Percentiles rank a stretch among this genome's conserved stretches.
These are phyloP conservation scores for Exophiala sideris DNA, from an alignment of 2,329 filamentous ascomycete genomes.

Conservation along the genomic window DNA sequence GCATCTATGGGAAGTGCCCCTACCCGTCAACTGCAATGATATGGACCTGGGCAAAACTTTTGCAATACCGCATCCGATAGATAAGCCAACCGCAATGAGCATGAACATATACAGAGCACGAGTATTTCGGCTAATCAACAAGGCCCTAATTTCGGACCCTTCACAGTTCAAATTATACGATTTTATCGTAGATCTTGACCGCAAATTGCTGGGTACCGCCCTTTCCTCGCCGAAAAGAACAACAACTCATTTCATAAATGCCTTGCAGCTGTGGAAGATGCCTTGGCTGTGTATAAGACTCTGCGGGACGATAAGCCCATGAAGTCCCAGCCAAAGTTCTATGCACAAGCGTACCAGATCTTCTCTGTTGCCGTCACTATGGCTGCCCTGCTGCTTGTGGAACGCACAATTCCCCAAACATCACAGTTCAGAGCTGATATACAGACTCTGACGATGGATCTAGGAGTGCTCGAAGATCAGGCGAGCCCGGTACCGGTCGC, in stretches of 20 bases:
- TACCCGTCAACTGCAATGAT: constrained; percentile 30
- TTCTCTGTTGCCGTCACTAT: constrained; percentile 31
- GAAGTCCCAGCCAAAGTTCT: constrained; percentile 23
- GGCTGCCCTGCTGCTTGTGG: constrained; percentile 30
- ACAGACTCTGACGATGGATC: constrained; percentile 30
- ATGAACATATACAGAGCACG: constrained; percentile 26
- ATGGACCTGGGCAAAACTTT: constrained; percentile 26
- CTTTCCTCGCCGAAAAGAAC: constrained; percentile 21
- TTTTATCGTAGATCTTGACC: constrained; percentile 26
- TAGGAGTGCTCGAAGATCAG: constrained; percentile 23
- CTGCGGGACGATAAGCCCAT: constrained; percentile 25
- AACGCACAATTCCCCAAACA: constrained; percentile 27
- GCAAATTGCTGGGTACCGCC: constrained; percentile 27
- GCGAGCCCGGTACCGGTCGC: constrained; percentile 20
- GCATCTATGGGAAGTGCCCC: constrained; percentile 26
- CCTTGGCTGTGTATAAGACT: constrained; percentile 27
- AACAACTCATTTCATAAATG: constrained; percentile 17
- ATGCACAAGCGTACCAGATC: constrained; percentile 30
- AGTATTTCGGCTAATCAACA: constrained; percentile 26
- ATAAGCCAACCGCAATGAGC: constrained; percentile 28
- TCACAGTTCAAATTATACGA: constrained; percentile 26
- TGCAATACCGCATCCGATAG: constrained; percentile 20
- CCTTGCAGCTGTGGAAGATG: constrained; percentile 28
- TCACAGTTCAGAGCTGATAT: constrained; percentile 27
- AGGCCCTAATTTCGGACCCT: constrained; percentile 23